Evolutionary conservation across 2,329 filamentous ascomycete genomes (phyloP).

Genomic region (Cladosporium colombiae): DNA sequence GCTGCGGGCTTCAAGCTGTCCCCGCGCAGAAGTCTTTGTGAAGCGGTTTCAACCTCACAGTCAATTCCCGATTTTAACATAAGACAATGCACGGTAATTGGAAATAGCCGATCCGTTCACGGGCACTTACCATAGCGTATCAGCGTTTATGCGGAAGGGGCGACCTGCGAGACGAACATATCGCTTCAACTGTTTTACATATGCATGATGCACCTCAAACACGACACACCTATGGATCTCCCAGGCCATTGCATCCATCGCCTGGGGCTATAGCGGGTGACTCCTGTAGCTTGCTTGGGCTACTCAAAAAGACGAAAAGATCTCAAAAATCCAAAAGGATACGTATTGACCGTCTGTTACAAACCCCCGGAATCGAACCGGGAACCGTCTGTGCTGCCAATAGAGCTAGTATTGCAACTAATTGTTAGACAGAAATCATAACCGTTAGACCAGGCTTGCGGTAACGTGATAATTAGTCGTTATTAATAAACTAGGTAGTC

Average conservation of each 20-base stretch:
- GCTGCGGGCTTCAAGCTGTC: not conserved
- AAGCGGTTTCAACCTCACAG: not conserved
- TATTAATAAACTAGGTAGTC: too few species aligned
- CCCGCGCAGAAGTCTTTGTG: not conserved
- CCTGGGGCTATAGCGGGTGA: not conserved
- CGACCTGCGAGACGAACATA: not conserved
- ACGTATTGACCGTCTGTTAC: not conserved
- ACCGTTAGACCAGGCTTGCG: conserved; percentile 7
- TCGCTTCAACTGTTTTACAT: too few species aligned
- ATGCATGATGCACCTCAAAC: too few species aligned
- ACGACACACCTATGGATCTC: not conserved
- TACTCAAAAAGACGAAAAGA: not conserved
- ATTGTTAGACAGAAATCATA: conserved; percentile 12
- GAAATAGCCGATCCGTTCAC: not conserved
- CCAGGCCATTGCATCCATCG: not conserved
- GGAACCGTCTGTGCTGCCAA: conserved; percentile 9
- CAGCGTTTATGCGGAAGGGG: not conserved
- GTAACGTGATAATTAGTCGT: not conserved
- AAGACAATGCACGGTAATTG: too few species aligned
- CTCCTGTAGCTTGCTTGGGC: too few species aligned
- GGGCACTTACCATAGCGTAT: not conserved
- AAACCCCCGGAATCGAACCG: conserved; percentile 12
- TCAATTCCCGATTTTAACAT: not conserved
- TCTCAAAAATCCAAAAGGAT: not conserved
- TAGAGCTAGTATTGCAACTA: not conserved